These are phyloP conservation scores for Fusarium nanum DNA, from an alignment of 2,329 filamentous ascomycete species.

Conservation along the genomic window DNA sequence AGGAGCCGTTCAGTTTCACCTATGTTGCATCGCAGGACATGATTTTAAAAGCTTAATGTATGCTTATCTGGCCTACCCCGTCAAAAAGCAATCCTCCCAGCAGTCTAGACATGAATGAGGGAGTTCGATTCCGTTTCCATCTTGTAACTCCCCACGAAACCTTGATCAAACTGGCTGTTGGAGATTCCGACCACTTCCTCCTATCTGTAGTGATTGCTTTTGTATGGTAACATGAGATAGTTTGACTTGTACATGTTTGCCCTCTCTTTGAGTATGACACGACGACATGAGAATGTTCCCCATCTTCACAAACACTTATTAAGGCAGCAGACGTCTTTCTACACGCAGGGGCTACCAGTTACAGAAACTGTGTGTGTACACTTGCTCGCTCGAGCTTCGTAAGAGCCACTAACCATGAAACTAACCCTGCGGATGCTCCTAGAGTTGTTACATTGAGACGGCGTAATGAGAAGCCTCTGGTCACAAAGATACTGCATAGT, in stretches of 20 bases:
- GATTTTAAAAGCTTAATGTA: neutral
- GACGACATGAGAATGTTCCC: neutral
- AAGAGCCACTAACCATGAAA: neutral
- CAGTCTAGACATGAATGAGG: neutral
- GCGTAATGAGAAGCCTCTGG: neutral
- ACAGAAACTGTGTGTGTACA: neutral
- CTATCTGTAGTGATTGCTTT: neutral
- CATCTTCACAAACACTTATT: neutral
- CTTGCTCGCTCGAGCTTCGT: neutral
- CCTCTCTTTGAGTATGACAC: neutral
- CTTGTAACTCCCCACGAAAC: conserved; percentile 3
- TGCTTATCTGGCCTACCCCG: neutral
- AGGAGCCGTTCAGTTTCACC: neutral
- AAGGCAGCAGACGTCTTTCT: neutral
- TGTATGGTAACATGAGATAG: neutral
- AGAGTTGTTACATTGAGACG: neutral
- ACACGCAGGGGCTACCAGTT: neutral
- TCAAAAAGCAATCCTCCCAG: neutral
- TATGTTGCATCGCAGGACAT: neutral
- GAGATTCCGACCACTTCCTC: neutral
- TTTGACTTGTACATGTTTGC: neutral
- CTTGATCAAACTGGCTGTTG: neutral
- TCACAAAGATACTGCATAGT: neutral
- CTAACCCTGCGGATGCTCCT: neutral
- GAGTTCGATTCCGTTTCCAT: neutral